These are phyloP conservation scores for Musa schizocarpa DNA, from an alignment of 176 grass and related monocot genomes.

Conservation along the genomic window DNA sequence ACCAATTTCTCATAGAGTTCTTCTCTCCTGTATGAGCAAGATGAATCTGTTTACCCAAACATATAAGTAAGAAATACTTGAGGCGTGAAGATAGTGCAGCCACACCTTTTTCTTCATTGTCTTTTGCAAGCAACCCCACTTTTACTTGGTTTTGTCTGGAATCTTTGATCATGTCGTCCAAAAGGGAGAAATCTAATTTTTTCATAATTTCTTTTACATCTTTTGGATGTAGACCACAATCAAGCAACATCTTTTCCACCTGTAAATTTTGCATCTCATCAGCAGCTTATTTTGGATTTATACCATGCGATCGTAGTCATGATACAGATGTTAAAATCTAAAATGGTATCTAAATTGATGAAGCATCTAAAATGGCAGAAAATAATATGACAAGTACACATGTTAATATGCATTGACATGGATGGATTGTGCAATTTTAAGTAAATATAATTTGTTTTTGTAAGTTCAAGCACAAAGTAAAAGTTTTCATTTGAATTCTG, in stretches of 20 bases:
- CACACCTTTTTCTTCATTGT: conserved; percentile 6
- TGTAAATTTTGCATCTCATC: conserved; percentile 13
- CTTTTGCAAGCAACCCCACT: conserved; percentile 12
- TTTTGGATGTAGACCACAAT: conserved; percentile 42
- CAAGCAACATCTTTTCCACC: conserved; percentile 43
- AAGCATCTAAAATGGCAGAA: not conserved
- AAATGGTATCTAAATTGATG: no score
- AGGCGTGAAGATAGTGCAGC: conserved; percentile 30
- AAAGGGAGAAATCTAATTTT: conserved; percentile 28
- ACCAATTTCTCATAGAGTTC: conserved; percentile 11
- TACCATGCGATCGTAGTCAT: conserved; percentile 8
- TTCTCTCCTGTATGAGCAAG: conserved; percentile 11
- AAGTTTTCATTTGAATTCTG: no score
- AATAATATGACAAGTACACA: not conserved
- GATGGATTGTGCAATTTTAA: no score
- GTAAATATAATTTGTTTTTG: no score
- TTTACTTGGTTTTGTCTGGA: not conserved
- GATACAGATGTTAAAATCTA: no score
- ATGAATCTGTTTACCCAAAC: conserved; percentile 38
- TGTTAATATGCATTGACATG: not conserved
- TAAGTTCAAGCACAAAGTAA: no score
- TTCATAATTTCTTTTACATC: conserved; percentile 36
- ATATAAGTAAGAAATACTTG: conserved; percentile 26
- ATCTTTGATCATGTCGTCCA: not conserved
- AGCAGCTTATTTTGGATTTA: not conserved